Evolutionary conservation across 129 eudicot genomes (phyloP), one percentile per base, ranked within the genome.

Genomic region (Flaveria ramosissima): DNA sequence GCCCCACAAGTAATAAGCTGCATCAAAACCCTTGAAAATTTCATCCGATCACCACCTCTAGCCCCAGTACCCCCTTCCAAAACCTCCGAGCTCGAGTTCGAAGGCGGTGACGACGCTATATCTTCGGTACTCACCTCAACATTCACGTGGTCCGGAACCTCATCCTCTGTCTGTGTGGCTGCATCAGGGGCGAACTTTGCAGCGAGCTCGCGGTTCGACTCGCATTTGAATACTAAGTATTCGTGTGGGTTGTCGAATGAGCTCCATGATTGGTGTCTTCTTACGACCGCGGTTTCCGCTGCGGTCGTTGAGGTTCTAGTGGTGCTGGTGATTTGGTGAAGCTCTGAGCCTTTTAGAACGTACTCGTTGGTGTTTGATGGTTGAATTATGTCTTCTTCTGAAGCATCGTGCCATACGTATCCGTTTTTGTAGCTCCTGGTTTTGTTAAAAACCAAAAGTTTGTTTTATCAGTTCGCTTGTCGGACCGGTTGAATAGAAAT

Each of bases 361-460:
- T 87, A 87, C 16, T 87, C 91, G 2, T 78, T 74, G 47, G 46
- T 80, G 75, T 84, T 82, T 0, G 86, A 79, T 1, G 91, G 86
- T 42, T 67, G 72, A 15, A 88, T 80, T 60, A 88, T 9, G 59
- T 85, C 92, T 7, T 85, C 79, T 39, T 85, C 86, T 0, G 84
- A 70, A 2, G 78, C 73, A 45, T 88, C 92, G 12, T 85, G 87
- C 92, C 92, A 88, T 9, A 88, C 87, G 68, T 82, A 88, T 59
- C 92, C 92, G 20, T 72, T 85, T 62, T 74, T 88, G 71, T 88
- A 88, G 76, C 88, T 85, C 87, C 92, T 88, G 60, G 9, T 51
- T 78, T 56, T n/a, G 62, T 2, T 55, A 7, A 30, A 30, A 3
- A 30, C 6, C 36, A 30, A 4, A 6, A 17, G 13, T 1, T 12